These are phyloP conservation scores for Aspergillus proliferans DNA, from an alignment of 2,329 filamentous ascomycete genomes.

Conservation along the genomic window DNA sequence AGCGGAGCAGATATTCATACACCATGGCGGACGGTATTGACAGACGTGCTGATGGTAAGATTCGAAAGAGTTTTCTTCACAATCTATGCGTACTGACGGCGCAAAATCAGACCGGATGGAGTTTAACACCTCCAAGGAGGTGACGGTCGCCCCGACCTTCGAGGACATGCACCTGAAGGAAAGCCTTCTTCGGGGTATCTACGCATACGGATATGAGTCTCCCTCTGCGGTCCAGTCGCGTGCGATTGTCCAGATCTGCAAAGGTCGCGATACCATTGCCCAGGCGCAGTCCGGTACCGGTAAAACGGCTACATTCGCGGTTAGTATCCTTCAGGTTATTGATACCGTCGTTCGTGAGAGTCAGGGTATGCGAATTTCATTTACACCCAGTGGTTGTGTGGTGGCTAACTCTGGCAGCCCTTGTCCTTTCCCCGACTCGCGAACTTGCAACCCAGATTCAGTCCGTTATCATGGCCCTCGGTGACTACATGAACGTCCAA, in stretches of 20 bases:
- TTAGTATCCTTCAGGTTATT: constrained; percentile 93
- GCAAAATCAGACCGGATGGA: constrained; percentile 72
- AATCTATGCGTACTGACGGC: constrained; percentile 18
- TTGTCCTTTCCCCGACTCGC: constrained; percentile 91
- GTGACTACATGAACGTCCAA: constrained; percentile 99
- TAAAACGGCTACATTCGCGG: constrained; percentile 95
- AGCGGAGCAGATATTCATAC: constrained; percentile 13
- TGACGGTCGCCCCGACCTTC: constrained; percentile 84
- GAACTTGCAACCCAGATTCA: constrained; percentile 98
- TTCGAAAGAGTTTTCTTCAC: constrained; percentile 1
- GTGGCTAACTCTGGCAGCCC: constrained; percentile 45
- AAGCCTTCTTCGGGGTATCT: constrained; percentile 92
- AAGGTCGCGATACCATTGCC: constrained; percentile 96
- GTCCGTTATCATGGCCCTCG: constrained; percentile 98
- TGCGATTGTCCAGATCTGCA: constrained; percentile 98
- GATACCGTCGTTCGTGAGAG: constrained; percentile 88
- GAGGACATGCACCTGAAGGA: constrained; percentile 97
- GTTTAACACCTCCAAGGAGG: constrained; percentile 96
- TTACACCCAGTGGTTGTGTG: neutral
- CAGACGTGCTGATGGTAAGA: constrained; percentile 68
- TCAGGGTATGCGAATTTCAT: constrained; percentile 48
- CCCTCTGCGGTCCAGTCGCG: constrained; percentile 96
- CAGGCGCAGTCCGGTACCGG: constrained; percentile 96
- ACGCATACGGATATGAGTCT: constrained; percentile 97
- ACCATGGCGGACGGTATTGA: constrained; percentile 92